These are phyloP conservation scores for Sporothrix sp. DNA, from an alignment of 2,329 filamentous ascomycete genomes.

Conservation along the genomic window DNA sequence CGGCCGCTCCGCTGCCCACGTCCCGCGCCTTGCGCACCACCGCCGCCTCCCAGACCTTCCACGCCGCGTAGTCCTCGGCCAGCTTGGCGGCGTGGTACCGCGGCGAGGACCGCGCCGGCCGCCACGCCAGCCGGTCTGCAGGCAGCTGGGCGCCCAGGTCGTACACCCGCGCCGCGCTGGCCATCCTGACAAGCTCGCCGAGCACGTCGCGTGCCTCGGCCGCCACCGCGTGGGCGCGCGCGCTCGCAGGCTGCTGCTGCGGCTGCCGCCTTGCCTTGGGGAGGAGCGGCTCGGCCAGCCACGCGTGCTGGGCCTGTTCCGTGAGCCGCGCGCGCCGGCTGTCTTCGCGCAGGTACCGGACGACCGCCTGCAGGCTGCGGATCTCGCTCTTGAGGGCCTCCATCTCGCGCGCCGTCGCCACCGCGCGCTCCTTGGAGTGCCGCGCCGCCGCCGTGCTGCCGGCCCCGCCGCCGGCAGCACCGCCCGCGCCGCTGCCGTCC, in stretches of 20 bases:
- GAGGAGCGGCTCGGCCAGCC: constrained; percentile 54
- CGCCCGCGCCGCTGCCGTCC: background rate
- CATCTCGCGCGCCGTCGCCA: constrained; percentile 62
- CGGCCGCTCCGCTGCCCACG: constrained; percentile 23
- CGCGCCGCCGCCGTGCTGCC: constrained; percentile 3
- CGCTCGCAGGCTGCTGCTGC: constrained; percentile 12
- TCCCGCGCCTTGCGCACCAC: constrained; percentile 44
- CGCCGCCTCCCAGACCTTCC: constrained; percentile 48
- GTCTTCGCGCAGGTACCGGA: constrained; percentile 59
- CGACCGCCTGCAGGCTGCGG: constrained; percentile 51
- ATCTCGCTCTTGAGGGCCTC: constrained; percentile 63
- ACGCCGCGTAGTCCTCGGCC: constrained; percentile 54
- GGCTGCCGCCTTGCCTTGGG: constrained; percentile 23
- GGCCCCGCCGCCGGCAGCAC: background rate
- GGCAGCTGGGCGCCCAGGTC: constrained; percentile 36
- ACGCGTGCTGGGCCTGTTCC: constrained; percentile 48
- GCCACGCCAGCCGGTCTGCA: constrained; percentile 38
- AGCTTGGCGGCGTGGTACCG: constrained; percentile 57
- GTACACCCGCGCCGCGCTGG: constrained; percentile 45
- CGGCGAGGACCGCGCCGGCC: constrained; percentile 52
- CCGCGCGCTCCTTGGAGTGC: constrained; percentile 46
- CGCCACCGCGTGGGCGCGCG: constrained; percentile 41
- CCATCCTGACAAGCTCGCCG: constrained; percentile 54
- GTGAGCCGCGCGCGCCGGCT: constrained; percentile 51
- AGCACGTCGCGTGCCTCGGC: constrained; percentile 56